A percentile compares a stretch with the other conserved stretches of the same genome.
Conservation (phyloP, 345 rosid genomes). For the Eucalyptus leucophloia region DNA sequence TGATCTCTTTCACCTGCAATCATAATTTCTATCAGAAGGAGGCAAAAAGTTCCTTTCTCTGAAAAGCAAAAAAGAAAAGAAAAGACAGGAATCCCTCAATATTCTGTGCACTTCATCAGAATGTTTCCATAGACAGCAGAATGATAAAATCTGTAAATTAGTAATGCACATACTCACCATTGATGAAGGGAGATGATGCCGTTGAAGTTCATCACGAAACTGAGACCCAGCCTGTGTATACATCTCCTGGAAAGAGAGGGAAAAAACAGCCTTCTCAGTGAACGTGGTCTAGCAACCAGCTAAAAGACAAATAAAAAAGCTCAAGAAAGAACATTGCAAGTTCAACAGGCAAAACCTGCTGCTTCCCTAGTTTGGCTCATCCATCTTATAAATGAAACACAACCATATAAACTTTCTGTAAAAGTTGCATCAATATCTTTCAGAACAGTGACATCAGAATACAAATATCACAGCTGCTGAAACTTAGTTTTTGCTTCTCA, state of each 20-base stretch:
- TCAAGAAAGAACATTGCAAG: background rate
- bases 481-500: background rate
- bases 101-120: background rate
- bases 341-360: background rate
- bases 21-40: background rate
- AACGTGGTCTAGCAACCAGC: background rate
- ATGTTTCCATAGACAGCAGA: background rate
- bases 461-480: background rate
- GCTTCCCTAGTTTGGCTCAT: background rate
- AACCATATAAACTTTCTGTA: background rate
- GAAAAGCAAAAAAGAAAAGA: background rate
- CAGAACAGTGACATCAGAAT: background rate
- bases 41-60: background rate
- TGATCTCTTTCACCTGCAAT: conserved; percentile 88
- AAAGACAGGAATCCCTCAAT: background rate
- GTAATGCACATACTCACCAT: conserved; percentile 42
- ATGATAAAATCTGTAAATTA: background rate
- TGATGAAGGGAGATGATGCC: conserved; percentile 70
- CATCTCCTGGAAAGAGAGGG: conserved; percentile 71
- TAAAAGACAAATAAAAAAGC: background rate
- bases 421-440: background rate
- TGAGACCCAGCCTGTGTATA: conserved; percentile 82
- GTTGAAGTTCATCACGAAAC: conserved; percentile 96
- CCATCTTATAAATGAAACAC: background rate
- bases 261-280: background rate